Evolutionary conservation across 345 rosid genomes (phyloP), one percentile per base, ranked within the genome.

Genomic region (Eucalyptus leucophloia): DNA sequence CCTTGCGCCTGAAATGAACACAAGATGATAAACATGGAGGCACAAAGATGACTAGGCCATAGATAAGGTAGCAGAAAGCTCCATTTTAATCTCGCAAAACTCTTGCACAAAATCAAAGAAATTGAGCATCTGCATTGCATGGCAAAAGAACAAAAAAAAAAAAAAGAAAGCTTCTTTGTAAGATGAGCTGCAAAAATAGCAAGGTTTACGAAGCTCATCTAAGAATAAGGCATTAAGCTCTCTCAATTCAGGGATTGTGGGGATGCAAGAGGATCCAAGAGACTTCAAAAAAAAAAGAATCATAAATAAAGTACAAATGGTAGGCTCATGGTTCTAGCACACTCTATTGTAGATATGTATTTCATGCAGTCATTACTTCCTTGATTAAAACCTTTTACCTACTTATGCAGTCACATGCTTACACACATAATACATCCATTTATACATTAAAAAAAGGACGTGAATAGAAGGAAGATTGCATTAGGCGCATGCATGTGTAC

Each of bases 1-100:
- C 92, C 99, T 94, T 88, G 97, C 98, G 92, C 98, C 99, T 96
- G 89, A 91, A 88, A 92, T 28, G 87, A 86, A n/a, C 87, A 86
- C 88, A 92, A 87, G 17, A 72, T 60, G 24, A 42, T 86, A 80
- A 88, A 86, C 7, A 44, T 49, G 44, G 60, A 87, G 83, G 34
- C 65, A 72, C 82, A 49, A 58, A 7, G 7, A 28, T 45, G 32
- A 44, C 32, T 8, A 13, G 50, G 0, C 50, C 28, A 44, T 47
- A 44, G 51, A 83, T 24, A 24, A 44, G 1, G 32, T 49, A 88
- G 47, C 30, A 91, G 49, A 72, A 32, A 67, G 80, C 82, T 72
- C 82, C 82, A 2, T 19, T 67, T 67, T 69, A 11, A 32, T 32
- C 42, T 17, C 7, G 2, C 45, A 72, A 19, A 19, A 72, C 45